Evolutionary conservation across 2,329 filamentous ascomycete species (phyloP).

Genomic region (Epichloe sylvatica): DNA sequence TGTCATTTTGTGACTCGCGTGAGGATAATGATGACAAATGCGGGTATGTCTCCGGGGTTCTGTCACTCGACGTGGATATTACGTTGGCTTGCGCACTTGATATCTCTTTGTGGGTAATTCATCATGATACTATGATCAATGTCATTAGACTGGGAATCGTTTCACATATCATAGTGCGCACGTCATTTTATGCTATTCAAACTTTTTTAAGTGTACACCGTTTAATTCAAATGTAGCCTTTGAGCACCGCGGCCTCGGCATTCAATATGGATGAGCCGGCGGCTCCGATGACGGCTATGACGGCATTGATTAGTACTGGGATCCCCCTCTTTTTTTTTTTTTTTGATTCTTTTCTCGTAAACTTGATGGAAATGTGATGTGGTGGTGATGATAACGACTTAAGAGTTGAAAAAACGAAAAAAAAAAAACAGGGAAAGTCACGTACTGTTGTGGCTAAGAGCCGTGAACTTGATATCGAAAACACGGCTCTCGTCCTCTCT

Average conservation of each 20-base stretch:
- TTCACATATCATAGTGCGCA: no score
- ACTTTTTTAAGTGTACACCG: not conserved
- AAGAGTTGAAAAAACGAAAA: no score
- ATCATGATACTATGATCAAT: no score
- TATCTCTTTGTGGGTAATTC: no score
- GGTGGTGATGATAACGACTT: not conserved
- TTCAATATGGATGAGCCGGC: constrained; percentile 94
- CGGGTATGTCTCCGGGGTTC: no score
- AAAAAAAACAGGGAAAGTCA: constrained; percentile 6
- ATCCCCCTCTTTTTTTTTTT: not conserved
- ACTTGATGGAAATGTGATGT: not conserved
- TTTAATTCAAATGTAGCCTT: constrained; percentile 57
- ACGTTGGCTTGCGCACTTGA: no score
- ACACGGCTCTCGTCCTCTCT: constrained; percentile 76
- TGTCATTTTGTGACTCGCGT: no score
- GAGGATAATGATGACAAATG: no score
- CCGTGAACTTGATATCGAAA: constrained; percentile 91
- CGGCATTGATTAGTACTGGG: not conserved
- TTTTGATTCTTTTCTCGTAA: not conserved
- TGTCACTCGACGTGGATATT: no score
- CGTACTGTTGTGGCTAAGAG: constrained; percentile 66
- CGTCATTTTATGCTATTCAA: not conserved
- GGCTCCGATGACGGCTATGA: constrained; percentile 70
- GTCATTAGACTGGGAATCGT: no score
- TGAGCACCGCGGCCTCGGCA: constrained; percentile 79